phyloP scores from a whole-genome alignment of 306 rosid genomes.

The Lagenaria siceraria region DNA sequence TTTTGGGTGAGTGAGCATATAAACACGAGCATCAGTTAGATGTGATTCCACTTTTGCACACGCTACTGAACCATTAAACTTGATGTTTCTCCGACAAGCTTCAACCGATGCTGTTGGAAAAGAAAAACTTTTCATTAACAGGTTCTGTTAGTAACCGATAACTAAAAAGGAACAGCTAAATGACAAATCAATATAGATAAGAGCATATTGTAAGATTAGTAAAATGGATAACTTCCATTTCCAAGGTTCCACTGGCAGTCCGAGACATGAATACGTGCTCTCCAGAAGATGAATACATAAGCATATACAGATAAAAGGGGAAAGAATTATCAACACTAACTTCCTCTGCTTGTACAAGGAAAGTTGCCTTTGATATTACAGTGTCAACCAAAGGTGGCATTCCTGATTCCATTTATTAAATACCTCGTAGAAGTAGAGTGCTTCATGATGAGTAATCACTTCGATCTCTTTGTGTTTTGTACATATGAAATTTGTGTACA shows the following conservation, averaged over 20 bases:
- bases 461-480: neutral
- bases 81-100: slow-evolving; percentile 90
- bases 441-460: neutral
- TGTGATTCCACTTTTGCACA: slow-evolving; percentile 81
- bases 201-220: neutral
- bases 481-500: neutral
- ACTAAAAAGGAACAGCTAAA: neutral
- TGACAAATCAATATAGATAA: neutral
- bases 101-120: slow-evolving; percentile 65
- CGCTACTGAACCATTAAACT: slow-evolving; percentile 91
- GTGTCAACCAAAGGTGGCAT: neutral
- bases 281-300: neutral
- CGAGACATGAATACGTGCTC: neutral
- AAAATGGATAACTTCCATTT: neutral
- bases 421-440: neutral
- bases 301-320: no score
- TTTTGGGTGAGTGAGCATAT: slow-evolving; percentile 88
- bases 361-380: neutral
- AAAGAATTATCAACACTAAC: neutral
- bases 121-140: slow-evolving; percentile 13
- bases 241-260: neutral
- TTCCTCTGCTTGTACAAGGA: neutral
- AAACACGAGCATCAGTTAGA: slow-evolving; percentile 90
- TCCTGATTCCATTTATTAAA: neutral
- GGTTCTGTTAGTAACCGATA: neutral